A percentile compares a stretch with the other conserved stretches of the same genome.
Evolutionary conservation across 495 filamentous ascomycete genomes (phyloP).

Genomic region (Podospora pseudocomata): DNA sequence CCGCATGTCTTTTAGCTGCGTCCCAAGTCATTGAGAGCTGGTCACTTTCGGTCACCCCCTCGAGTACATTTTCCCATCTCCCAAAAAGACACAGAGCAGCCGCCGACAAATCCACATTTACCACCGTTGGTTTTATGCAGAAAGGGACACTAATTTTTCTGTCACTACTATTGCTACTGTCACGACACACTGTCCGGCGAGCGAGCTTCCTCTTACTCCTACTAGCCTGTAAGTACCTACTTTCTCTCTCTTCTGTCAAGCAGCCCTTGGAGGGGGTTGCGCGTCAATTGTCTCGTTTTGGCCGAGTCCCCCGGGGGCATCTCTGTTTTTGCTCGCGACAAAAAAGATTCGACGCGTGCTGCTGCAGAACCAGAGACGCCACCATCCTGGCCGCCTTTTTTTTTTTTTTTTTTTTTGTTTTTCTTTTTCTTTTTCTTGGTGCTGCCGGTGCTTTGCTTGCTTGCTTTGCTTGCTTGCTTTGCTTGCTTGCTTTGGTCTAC

Average conservation of each 20-base stretch:
- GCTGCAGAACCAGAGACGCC: slow-evolving; percentile 9
- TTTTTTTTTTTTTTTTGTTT: not conserved
- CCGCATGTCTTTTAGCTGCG: slow-evolving; percentile 23
- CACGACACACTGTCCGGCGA: not conserved
- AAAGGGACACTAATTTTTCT: not conserved
- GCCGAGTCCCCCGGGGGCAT: not conserved
- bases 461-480: not conserved
- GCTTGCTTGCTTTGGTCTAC: too few relatives aligned
- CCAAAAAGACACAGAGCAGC: slow-evolving; percentile 12
- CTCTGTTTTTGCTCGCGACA: slow-evolving; percentile 8
- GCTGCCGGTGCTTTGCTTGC: not conserved
- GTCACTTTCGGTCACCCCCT: slow-evolving; percentile 30
- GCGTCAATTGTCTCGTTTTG: slow-evolving; percentile 4
- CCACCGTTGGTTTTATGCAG: slow-evolving; percentile 28
- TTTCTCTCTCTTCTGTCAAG: slow-evolving; percentile 8
- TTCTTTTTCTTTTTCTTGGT: not conserved
- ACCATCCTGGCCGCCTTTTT: slow-evolving; percentile 15
- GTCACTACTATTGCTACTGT: not conserved
- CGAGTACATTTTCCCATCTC: slow-evolving; percentile 16
- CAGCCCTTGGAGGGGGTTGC: not conserved
- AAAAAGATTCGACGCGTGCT: slow-evolving; percentile 21
- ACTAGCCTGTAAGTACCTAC: slow-evolving; percentile 27
- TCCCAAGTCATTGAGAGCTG: slow-evolving; percentile 26
- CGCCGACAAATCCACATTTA: slow-evolving; percentile 22
- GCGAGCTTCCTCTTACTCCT: not conserved